Evolutionary conservation across 208 protist genomes (phyloP).

Genomic region (Trypanosoma cruzi): DNA sequence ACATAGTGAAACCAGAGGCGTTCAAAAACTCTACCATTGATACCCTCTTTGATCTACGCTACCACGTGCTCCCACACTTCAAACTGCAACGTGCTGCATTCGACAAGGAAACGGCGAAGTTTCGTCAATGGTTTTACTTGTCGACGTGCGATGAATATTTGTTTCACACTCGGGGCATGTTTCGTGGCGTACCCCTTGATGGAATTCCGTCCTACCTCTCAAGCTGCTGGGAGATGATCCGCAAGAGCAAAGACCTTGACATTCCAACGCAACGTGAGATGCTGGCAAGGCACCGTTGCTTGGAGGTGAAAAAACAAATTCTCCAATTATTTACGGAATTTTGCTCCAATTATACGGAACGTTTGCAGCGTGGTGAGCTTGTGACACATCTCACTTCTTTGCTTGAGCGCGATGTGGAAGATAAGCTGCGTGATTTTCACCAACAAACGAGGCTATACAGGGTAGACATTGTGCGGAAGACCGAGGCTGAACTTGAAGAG

Average conservation of each 20-base stretch:
- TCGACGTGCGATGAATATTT: conserved; percentile 48
- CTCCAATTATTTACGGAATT: conserved; percentile 52
- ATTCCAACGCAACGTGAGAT: conserved; percentile 97
- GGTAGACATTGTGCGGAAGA: conserved; percentile 41
- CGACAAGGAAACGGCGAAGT: conserved; percentile 34
- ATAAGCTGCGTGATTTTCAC: conserved; percentile 42
- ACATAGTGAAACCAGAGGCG: conserved; percentile 63
- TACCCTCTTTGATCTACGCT: conserved; percentile 69
- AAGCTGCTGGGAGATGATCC: conserved; percentile 94
- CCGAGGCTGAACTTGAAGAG: conserved; percentile 48
- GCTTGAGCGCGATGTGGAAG: conserved; percentile 64
- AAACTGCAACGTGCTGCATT: conserved; percentile 80
- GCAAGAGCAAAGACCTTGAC: conserved; percentile 95
- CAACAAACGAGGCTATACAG: conserved; percentile 74
- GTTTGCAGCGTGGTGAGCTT: conserved; percentile 64
- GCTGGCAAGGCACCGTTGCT: conserved; percentile 95
- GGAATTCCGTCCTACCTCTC: conserved; percentile 85
- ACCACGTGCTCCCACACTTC: conserved; percentile 85
- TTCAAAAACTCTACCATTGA: conserved; percentile 67
- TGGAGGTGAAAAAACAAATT: conserved; percentile 75
- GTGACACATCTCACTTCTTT: conserved; percentile 50
- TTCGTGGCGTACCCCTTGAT: conserved; percentile 82
- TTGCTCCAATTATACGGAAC: conserved; percentile 49
- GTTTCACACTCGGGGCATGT: conserved; percentile 74
- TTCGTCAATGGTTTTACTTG: conserved; percentile 70